Conservation (phyloP, 1,139 yeast genomes). For the Citeromyces siamensis region DNA sequence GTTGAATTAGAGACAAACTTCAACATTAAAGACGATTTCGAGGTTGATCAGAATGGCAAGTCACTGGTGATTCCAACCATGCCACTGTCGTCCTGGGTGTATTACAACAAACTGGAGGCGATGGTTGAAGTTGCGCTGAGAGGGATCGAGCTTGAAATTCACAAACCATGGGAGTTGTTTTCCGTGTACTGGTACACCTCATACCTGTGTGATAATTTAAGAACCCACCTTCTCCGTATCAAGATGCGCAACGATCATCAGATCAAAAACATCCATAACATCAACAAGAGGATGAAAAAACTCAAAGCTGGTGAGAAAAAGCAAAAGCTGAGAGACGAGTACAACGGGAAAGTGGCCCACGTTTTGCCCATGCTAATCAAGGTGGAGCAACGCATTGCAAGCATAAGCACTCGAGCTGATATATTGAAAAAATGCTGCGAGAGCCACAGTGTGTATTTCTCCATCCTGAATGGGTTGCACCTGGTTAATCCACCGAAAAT, state of each 20-base stretch:
- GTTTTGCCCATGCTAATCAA: slow-evolving; percentile 19
- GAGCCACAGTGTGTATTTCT: slow-evolving; percentile 11
- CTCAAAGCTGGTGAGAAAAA: slow-evolving; percentile 31
- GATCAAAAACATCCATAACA: slow-evolving; percentile 26
- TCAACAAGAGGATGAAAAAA: slow-evolving; percentile 35
- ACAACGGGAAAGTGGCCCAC: slow-evolving; percentile 13
- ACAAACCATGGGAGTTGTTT: slow-evolving; percentile 58
- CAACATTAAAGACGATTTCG: slow-evolving; percentile 23
- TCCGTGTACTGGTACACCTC: slow-evolving; percentile 59
- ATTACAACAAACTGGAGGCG: slow-evolving; percentile 45
- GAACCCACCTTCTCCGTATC: slow-evolving; percentile 38
- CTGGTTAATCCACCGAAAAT: slow-evolving; percentile 15
- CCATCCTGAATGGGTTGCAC: slow-evolving; percentile 12
- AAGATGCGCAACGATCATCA: slow-evolving; percentile 22
- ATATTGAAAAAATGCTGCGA: slow-evolving; percentile 11
- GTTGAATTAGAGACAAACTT: slow-evolving; percentile 22
- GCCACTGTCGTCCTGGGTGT: slow-evolving; percentile 62
- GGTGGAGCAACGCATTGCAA: slow-evolving; percentile 9
- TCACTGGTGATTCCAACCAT: slow-evolving; percentile 22
- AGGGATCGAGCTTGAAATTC: slow-evolving; percentile 71
- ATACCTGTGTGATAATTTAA: slow-evolving; percentile 34
- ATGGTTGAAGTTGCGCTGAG: slow-evolving; percentile 65
- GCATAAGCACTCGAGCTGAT: slow-evolving; percentile 7
- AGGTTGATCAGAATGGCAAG: slow-evolving; percentile 8
- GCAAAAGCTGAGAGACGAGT: slow-evolving; percentile 19